Percentiles rank a stretch among this genome's conserved stretches.
Evolutionary conservation across 192 early-diverging fungal genomes (phyloP).

Genomic region (Rhizophagus sp.): DNA sequence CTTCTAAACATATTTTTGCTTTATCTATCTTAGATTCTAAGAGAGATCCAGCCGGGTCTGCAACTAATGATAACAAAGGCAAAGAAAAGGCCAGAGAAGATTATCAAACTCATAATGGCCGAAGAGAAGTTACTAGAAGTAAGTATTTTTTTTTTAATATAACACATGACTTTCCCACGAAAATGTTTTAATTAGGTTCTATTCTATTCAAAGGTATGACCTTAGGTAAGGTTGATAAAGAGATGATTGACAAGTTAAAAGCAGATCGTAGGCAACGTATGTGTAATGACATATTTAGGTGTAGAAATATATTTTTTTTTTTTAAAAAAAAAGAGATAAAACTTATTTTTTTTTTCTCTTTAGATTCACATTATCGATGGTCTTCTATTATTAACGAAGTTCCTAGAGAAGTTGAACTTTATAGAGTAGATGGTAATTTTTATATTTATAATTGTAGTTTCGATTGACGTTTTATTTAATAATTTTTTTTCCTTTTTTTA

Average conservation of each 20-base stretch:
- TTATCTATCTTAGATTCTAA: background rate
- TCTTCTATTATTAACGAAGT: slow-evolving; percentile 4
- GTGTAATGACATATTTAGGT: background rate
- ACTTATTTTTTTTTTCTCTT: background rate
- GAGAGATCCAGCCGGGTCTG: background rate
- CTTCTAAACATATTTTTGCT: background rate
- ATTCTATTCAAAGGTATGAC: background rate
- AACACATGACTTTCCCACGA: background rate
- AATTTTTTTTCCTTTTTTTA: background rate
- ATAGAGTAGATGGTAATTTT: background rate
- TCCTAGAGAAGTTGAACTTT: slow-evolving; percentile 2
- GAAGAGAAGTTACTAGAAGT: background rate
- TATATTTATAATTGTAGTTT: background rate
- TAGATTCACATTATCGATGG: slow-evolving; percentile 11
- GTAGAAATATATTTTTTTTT: background rate
- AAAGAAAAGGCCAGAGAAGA: background rate
- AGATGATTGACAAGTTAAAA: background rate
- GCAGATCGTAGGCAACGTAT: background rate
- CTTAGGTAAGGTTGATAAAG: background rate
- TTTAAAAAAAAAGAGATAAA: background rate
- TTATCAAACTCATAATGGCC: background rate
- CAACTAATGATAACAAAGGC: background rate
- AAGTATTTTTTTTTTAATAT: background rate
- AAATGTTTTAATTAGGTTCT: slow-evolving; percentile 1
- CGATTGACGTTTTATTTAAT: background rate